These are phyloP conservation scores for Aspergillus carlsbadensis DNA, from an alignment of 495 filamentous ascomycete genomes.

Conservation along the genomic window DNA sequence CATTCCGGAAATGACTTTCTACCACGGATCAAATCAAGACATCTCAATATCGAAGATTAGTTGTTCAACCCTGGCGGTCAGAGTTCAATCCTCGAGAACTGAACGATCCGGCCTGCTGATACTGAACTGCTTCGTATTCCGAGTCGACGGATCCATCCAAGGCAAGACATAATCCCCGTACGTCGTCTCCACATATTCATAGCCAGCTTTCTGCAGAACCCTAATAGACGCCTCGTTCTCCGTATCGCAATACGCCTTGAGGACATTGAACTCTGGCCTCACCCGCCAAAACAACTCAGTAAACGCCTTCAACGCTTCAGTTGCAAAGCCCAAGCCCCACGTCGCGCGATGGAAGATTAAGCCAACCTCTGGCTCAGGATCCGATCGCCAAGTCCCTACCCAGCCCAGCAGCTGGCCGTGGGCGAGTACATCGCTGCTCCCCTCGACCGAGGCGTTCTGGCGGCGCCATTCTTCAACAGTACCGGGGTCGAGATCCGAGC, in stretches of 20 bases:
- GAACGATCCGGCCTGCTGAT: too few relatives aligned
- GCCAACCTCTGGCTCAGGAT: not conserved
- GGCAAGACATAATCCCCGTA: slow-evolving; percentile 21
- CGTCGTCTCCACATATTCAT: slow-evolving; percentile 14
- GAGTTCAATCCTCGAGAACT: too few relatives aligned
- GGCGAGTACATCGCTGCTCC: not conserved
- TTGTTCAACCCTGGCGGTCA: too few relatives aligned
- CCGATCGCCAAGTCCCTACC: slow-evolving; percentile 3
- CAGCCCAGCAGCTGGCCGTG: slow-evolving; percentile 1
- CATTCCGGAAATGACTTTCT: too few relatives aligned
- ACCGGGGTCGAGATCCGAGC: not conserved
- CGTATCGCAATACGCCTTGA: slow-evolving; percentile 18
- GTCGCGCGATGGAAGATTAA: not conserved
- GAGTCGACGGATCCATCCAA: slow-evolving; percentile 18
- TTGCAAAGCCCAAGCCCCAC: slow-evolving; percentile 34
- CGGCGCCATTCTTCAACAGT: not conserved
- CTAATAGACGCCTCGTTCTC: slow-evolving; percentile 18
- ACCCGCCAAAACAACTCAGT: slow-evolving; percentile 25
- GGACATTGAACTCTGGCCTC: slow-evolving; percentile 20
- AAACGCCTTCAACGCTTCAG: slow-evolving; percentile 29
- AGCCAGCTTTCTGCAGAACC: slow-evolving; percentile 26
- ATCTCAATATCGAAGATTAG: too few relatives aligned
- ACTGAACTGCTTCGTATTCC: slow-evolving; percentile 1
- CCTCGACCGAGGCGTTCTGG: not conserved
- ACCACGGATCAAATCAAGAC: too few relatives aligned